Evolutionary conservation across 23 red algal species (phyloP).

Genomic region (Rhodosorus marinus): DNA sequence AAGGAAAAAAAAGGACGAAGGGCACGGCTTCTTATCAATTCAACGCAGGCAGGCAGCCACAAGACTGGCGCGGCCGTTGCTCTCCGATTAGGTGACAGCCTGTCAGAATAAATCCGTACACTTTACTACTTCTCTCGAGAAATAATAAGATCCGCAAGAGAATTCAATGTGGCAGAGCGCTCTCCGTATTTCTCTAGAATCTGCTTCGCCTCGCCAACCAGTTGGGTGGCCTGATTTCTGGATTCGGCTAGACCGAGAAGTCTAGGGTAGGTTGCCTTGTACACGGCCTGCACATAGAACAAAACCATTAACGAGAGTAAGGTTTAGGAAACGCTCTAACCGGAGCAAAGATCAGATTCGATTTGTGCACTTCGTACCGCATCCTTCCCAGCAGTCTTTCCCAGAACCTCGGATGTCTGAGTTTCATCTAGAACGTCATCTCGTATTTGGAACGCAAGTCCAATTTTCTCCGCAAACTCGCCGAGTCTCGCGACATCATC

Average conservation of each 20-base stretch:
- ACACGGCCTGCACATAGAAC: too few relatives aligned
- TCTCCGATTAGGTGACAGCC: too few relatives aligned
- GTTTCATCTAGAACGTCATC: slow-evolving; percentile 94
- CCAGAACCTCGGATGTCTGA: slow-evolving; percentile 49
- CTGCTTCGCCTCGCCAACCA: slow-evolving; percentile 60
- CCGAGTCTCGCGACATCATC: slow-evolving; percentile 59
- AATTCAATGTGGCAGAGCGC: slow-evolving; percentile 21
- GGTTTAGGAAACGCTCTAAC: too few relatives aligned
- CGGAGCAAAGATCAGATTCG: too few relatives aligned
- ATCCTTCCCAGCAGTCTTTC: slow-evolving; percentile 96
- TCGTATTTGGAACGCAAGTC: slow-evolving; percentile 93
- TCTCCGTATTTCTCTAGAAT: slow-evolving; percentile 44
- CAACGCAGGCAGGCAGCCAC: too few relatives aligned
- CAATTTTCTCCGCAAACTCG: slow-evolving; percentile 72
- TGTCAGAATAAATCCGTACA: too few relatives aligned
- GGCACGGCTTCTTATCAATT: too few relatives aligned
- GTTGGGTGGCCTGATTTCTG: slow-evolving; percentile 20
- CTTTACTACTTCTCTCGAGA: slow-evolving; percentile 53
- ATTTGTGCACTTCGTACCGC: too few relatives aligned
- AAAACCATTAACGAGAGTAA: too few relatives aligned
- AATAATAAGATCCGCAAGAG: slow-evolving; percentile 92
- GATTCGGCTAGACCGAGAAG: slow-evolving; percentile 70
- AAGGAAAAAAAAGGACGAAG: too few relatives aligned
- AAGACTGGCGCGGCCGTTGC: too few relatives aligned
- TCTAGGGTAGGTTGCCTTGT: slow-evolving; percentile 85